phyloP scores from a whole-genome alignment of 2,329 filamentous ascomycete genomes.

The Xylaria digitata region DNA sequence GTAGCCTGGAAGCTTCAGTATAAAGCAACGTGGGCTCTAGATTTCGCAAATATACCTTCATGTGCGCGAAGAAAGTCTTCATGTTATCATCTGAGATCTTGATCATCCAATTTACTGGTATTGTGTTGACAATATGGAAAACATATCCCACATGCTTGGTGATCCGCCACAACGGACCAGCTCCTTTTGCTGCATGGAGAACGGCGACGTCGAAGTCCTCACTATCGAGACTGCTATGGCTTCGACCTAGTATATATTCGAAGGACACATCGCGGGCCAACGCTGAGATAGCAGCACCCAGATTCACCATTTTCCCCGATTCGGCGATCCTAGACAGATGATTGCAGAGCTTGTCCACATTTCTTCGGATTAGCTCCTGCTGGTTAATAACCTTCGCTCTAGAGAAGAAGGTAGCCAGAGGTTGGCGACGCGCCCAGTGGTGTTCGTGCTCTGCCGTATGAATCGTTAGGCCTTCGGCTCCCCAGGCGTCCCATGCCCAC shows the following conservation, averaged over 20 bases:
- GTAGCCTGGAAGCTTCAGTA: too few relatives aligned
- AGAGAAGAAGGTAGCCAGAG: constrained; percentile 40
- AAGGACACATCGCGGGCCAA: constrained; percentile 36
- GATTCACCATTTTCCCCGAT: background rate
- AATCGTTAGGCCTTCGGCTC: background rate
- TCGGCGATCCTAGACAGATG: constrained; percentile 1
- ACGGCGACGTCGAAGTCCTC: constrained; percentile 34
- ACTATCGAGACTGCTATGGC: constrained; percentile 29
- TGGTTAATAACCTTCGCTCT: constrained; percentile 17
- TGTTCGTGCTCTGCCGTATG: constrained; percentile 23
- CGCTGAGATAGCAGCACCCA: constrained; percentile 30
- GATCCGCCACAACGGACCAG: constrained; percentile 17
- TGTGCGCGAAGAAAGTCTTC: background rate
- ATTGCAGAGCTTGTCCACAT: constrained; percentile 20
- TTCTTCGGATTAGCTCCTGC: constrained; percentile 8
- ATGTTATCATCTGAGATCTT: background rate
- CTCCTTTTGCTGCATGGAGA: background rate
- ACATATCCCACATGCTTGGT: constrained; percentile 17
- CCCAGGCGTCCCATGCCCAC: constrained; percentile 28
- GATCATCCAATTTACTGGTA: background rate
- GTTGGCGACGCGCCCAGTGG: constrained; percentile 33
- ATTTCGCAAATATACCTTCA: constrained; percentile 8
- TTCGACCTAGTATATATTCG: constrained; percentile 36
- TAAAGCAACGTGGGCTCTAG: too few relatives aligned
- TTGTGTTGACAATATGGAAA: background rate